Conservation (phyloP, 2,329 filamentous ascomycete genomes). For the Exophiala viscosa region DNA sequence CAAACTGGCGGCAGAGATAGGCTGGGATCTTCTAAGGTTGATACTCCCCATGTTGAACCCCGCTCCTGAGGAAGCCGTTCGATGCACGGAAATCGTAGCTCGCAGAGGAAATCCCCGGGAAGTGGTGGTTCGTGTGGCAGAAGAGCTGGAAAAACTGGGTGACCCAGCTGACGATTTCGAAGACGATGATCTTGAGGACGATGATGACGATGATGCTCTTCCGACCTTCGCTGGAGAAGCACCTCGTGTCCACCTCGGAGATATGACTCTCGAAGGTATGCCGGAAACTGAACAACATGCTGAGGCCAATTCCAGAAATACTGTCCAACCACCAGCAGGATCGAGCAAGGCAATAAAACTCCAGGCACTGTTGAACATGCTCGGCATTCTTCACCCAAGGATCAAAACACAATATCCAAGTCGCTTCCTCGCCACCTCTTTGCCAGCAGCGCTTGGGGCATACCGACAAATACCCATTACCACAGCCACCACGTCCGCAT, state of each 20-base stretch:
- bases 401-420: conserved; percentile 63
- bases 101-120: conserved; percentile 61
- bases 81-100: conserved; percentile 60
- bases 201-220: conserved; percentile 36
- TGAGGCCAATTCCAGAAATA: not conserved
- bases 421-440: conserved; percentile 60
- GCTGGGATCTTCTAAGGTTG: conserved; percentile 63
- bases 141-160: conserved; percentile 56
- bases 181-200: conserved; percentile 29
- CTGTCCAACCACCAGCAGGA: conserved; percentile 30
- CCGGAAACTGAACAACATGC: conserved; percentile 6
- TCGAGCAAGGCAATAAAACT: conserved; percentile 48
- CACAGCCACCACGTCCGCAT: conserved; percentile 54
- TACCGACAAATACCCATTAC: conserved; percentile 54
- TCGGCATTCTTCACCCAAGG: conserved; percentile 56
- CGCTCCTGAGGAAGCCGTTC: conserved; percentile 39
- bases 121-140: conserved; percentile 61
- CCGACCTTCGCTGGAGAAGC: conserved; percentile 29
- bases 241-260: conserved; percentile 28
- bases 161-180: conserved; percentile 39
- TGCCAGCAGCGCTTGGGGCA: conserved; percentile 59
- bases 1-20: conserved; percentile 59
- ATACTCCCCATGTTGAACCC: conserved; percentile 58
- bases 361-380: conserved; percentile 48
- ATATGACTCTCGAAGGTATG: conserved; percentile 28